Evolutionary conservation across 352 stramenopile genomes (phyloP).

Genomic region (Globisporangium splendens): DNA sequence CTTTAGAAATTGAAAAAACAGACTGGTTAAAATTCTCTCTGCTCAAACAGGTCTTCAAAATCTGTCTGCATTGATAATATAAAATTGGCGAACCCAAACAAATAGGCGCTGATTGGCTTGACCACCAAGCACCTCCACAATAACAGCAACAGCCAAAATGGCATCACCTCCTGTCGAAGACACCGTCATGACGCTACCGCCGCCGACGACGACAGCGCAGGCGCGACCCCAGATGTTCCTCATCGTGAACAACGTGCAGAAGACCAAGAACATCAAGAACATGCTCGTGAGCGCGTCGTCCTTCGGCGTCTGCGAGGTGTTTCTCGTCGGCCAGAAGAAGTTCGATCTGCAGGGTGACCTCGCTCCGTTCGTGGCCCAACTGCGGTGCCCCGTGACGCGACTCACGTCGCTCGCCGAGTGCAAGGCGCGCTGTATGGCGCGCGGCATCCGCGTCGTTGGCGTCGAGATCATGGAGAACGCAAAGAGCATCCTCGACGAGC

Average conservation of each 20-base stretch:
- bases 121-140: too few species aligned
- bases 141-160: too few species aligned
- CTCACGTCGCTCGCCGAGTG: conserved; percentile 84
- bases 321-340: conserved; percentile 88
- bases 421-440: conserved; percentile 50
- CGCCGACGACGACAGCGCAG: too few species aligned
- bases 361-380: conserved; percentile 32
- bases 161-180: too few species aligned
- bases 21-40: too few species aligned
- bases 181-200: not conserved
- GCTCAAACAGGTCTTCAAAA: too few species aligned
- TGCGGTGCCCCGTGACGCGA: conserved; percentile 54
- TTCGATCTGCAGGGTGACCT: conserved; percentile 58
- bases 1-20: too few species aligned
- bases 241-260: conserved; percentile 93
- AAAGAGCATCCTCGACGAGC: conserved; percentile 59
- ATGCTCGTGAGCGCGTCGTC: conserved; percentile 80
- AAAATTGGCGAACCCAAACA: too few species aligned
- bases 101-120: too few species aligned
- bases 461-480: conserved; percentile 92
- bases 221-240: conserved; percentile 75
- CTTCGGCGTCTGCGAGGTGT: conserved; percentile 81
- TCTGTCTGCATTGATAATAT: too few species aligned
- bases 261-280: conserved; percentile 87
- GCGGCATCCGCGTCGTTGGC: conserved; percentile 83